phyloP scores from a whole-genome alignment of 176 grass and related monocot species.

The Aechmea fasciata region DNA sequence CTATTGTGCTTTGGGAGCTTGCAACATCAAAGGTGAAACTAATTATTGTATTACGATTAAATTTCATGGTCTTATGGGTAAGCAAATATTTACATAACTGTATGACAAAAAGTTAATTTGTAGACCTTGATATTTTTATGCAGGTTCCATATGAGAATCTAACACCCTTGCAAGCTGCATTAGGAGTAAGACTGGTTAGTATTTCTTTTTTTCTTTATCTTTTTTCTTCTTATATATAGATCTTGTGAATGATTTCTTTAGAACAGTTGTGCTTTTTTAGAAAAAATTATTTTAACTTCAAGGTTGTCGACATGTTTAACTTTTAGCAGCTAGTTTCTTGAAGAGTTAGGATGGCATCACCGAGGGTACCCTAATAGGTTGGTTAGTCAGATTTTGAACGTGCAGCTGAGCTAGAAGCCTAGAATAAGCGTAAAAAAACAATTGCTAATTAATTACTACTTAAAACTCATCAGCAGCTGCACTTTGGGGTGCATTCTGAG shows the following conservation, averaged over 20 bases:
- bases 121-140: conserved; percentile 22
- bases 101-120: background rate
- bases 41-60: background rate
- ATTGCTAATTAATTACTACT: too few species aligned
- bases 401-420: too few species aligned
- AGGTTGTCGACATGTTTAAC: too few species aligned
- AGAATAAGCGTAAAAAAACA: too few species aligned
- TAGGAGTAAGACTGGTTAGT: conserved; percentile 83
- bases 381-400: too few species aligned
- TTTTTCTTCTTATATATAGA: background rate
- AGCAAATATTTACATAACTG: background rate
- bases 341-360: too few species aligned
- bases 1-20: conserved; percentile 86
- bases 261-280: background rate
- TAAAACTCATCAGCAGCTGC: too few species aligned
- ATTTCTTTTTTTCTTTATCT: conserved; percentile 2
- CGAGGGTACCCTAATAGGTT: too few species aligned
- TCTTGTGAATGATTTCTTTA: background rate
- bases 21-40: conserved; percentile 69
- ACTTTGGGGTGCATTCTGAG: too few species aligned
- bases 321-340: too few species aligned
- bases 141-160: conserved; percentile 82
- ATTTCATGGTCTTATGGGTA: background rate
- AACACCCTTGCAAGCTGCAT: conserved; percentile 90
- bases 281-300: too few species aligned